A percentile compares a stretch with the other conserved stretches of the same genome.
These are phyloP conservation scores for Epichloe glyceriae DNA, from an alignment of 2,329 filamentous ascomycete species.

Conservation along the genomic window DNA sequence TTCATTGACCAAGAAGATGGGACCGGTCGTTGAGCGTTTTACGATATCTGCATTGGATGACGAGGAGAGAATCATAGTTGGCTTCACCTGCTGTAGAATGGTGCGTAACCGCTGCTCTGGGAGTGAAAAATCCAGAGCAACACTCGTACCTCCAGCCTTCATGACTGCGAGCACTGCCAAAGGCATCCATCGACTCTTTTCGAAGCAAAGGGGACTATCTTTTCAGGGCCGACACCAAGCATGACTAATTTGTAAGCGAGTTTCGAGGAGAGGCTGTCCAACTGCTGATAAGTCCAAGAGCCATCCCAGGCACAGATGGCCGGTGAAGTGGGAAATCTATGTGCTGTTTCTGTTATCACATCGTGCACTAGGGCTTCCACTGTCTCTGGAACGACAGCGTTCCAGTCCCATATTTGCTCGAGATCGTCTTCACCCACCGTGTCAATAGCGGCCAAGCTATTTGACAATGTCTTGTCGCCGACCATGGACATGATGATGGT, in stretches of 20 bases:
- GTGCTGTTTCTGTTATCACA: constrained; percentile 9
- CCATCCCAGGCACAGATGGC: constrained; percentile 22
- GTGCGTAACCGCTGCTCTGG: constrained; percentile 8
- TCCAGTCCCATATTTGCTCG: constrained; percentile 10
- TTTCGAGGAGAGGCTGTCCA: constrained; percentile 9
- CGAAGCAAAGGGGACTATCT: constrained; percentile 14
- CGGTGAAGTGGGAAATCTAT: constrained; percentile 1
- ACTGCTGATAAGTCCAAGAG: constrained; percentile 24
- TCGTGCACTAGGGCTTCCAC: constrained; percentile 11
- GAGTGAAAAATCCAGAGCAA: constrained; percentile 13
- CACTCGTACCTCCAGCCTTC: constrained; percentile 16
- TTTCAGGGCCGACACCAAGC: not conserved
- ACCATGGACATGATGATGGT: constrained; percentile 1
- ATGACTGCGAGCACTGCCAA: constrained; percentile 15
- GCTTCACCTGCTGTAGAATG: constrained; percentile 6
- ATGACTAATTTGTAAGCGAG: constrained; percentile 8
- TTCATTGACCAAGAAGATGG: not conserved
- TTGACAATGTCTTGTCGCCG: not conserved
- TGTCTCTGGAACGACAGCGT: constrained; percentile 5
- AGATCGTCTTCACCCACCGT: not conserved
- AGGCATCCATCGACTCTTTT: constrained; percentile 14
- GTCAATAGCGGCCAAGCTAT: not conserved
- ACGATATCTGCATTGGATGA: not conserved
- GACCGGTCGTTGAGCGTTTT: not conserved
- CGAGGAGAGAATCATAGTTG: constrained; percentile 6